phyloP scores from a whole-genome alignment of 768 basidiomycete species.

The Crucibulum laeve region DNA sequence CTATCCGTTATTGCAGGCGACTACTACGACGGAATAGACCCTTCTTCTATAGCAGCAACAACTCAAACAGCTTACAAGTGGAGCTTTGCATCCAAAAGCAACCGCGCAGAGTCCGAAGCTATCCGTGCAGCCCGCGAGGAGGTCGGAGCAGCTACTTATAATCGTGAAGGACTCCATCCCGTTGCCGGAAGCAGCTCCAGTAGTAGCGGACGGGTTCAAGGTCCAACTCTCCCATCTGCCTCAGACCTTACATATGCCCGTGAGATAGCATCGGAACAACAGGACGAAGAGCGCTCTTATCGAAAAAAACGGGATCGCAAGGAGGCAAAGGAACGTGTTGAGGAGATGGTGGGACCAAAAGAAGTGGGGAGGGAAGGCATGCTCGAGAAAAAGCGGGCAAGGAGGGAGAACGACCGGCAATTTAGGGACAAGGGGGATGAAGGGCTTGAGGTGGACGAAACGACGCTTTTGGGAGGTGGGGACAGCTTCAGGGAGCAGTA shows the following conservation, averaged over 20 bases:
- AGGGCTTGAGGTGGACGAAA: slow-evolving; percentile 74
- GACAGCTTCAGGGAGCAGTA: slow-evolving; percentile 81
- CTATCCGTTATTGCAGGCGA: slow-evolving; percentile 10
- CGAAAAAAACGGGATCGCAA: slow-evolving; percentile 66
- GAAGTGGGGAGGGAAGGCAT: slow-evolving; percentile 78
- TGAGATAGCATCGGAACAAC: slow-evolving; percentile 53
- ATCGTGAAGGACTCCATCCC: slow-evolving; percentile 15
- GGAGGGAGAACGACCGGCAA: slow-evolving; percentile 63
- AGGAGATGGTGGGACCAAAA: slow-evolving; percentile 79
- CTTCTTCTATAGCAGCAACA: slow-evolving; percentile 50
- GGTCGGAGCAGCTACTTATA: slow-evolving; percentile 48
- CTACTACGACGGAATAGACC: slow-evolving; percentile 53
- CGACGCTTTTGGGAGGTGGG: slow-evolving; percentile 75
- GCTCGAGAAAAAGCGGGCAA: slow-evolving; percentile 81
- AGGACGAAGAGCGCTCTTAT: slow-evolving; percentile 44
- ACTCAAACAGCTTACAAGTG: slow-evolving; percentile 84
- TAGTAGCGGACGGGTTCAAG: slow-evolving; percentile 43
- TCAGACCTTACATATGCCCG: slow-evolving; percentile 67
- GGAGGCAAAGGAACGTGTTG: slow-evolving; percentile 64
- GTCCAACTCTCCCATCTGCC: slow-evolving; percentile 65
- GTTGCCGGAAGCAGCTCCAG: slow-evolving; percentile 17
- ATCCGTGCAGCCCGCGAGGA: slow-evolving; percentile 56
- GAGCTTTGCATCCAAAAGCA: slow-evolving; percentile 72
- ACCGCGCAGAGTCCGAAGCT: slow-evolving; percentile 53
- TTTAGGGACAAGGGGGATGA: slow-evolving; percentile 79